Evolutionary conservation across 176 grass and related monocot species (phyloP), one percentile per base, ranked within the genome.

Genomic region (Hsuehochloa calcarea): DNA sequence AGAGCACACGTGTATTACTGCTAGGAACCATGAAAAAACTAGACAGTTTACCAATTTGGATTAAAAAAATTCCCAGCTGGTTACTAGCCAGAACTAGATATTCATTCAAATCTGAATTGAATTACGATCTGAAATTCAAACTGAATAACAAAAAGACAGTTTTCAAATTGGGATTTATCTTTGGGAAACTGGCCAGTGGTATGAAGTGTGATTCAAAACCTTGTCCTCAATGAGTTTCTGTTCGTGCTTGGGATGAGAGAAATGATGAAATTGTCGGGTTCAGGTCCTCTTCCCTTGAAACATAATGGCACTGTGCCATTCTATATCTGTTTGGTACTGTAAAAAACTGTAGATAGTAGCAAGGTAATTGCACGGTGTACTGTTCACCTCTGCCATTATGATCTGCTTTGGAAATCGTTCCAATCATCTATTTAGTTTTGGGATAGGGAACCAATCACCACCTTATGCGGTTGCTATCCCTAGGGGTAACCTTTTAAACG

Each of bases 141-240:
- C 11, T 38, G 14, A 35, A 70, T 37, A 23, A 60, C 22, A 23
- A 44, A 10, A 29, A 47, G 12, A 29, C 38, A 6, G 16, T 74
- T 74, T 13, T 78, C 74, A 4, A 60, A 26, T 13, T 47, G 19
- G 7, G 38, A 44, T 69, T 70, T 45, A 47, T 5, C 23, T 44
- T 59, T 16, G 4, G 7, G 68, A 62, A 49, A 78, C 60, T 70
- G 45, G 25, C 37, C 17, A n/a, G 64, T 78, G 40, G 51, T 77
- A 19, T 70, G 26, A 78, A 23, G 51, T 85, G 25, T 70, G 26
- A 78, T 59, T 68, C 37, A 59, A 46, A 84, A 69, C 10, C 27
- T 69, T 37, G 22, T 65, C 38, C 82, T 77, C 60, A 66, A 41
- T 6, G 65, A 34, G 35, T 64, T 76, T 16, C 34, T 85, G 10